Base-by-base conservation (phyloP, 2,329 filamentous ascomycete genomes). In the Stagonosporopsis chrysanthemi region DNA sequence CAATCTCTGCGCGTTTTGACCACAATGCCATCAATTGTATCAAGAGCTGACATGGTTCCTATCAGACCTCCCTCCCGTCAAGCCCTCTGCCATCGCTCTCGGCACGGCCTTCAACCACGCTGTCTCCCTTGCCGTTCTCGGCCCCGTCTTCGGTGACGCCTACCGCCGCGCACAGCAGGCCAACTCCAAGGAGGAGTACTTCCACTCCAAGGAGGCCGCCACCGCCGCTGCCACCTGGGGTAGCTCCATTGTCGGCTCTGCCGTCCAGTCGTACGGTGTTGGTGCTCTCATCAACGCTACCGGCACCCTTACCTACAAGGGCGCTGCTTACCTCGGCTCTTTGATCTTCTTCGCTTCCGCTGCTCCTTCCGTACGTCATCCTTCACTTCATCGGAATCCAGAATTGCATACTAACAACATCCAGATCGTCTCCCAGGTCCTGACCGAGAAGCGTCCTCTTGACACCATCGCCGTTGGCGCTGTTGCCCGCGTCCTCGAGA, bases 31-130 rank as follows among this genome's bases (percentile, higher is more conserved):
- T 22, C 41, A 38, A 19, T 57, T 48, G 40, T 31, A 43, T 33
- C 49, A 43, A 54, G 48, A 45, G 54, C 66, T 73, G 63, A 73
- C 58, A 29, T 26, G 15, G 19, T 36, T 26, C 49, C 28, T 46
- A 57, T 44, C 64, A 88, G 85, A 90, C 77, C 84, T 91, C 53
- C 88, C 88, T 68, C 83, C 93, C 68, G 95, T 99, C 76, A 98
- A 97, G 89, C 95, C 95, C 70, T 97, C 93, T 75, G 94, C 95
- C 74, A 97, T 99, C 76, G 95, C 94, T 75, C 87, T 98, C 74
- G 95, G 95, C 81, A 95, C 93, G 63, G 82, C 92, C 79, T 99
- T 97, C 88, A 97, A 90, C 85, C 94, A 99, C 82, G 88, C 89
- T 72, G 85, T 92, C 72, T 95, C 95, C 75, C 88, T 91, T 64